phyloP scores from a whole-genome alignment of 164 flowering plant species.

The Chloranthus sessilifolius region DNA sequence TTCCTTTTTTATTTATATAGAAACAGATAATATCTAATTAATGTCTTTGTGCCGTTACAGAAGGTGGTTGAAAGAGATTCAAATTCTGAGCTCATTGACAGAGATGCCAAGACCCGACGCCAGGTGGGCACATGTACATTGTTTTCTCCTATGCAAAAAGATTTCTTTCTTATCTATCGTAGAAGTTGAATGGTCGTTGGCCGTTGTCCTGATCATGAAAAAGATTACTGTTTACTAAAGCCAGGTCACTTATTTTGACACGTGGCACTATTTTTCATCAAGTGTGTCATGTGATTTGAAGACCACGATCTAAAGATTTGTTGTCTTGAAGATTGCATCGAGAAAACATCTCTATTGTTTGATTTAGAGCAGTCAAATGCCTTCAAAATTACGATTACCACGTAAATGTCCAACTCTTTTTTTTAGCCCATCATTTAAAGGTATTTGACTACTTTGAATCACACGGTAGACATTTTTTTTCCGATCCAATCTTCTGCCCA shows the following conservation, averaged over 20 bases:
- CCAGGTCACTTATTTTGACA: no score
- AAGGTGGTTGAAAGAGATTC: conserved; percentile 25
- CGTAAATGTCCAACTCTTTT: no score
- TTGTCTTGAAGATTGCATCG: no score
- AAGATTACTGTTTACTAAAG: not conserved
- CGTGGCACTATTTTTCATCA: no score
- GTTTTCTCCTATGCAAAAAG: not conserved
- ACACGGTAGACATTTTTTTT: no score
- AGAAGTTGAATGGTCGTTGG: not conserved
- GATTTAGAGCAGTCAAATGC: no score
- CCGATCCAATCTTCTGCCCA: no score
- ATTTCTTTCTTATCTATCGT: not conserved
- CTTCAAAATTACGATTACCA: no score
- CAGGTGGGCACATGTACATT: conserved; percentile 35
- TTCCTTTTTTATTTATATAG: not conserved
- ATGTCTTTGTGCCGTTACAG: conserved; percentile 32
- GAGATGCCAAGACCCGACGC: conserved; percentile 42
- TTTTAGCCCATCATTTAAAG: no score
- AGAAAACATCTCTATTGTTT: no score
- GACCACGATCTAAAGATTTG: not conserved
- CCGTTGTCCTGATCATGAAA: not conserved
- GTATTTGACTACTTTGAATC: no score
- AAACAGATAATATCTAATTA: conserved; percentile 2
- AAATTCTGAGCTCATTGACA: conserved; percentile 24
- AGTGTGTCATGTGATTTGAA: no score